Base-by-base conservation (phyloP, 371 early-diverging fungal genomes). In the Rhizomucor pusillus region DNA sequence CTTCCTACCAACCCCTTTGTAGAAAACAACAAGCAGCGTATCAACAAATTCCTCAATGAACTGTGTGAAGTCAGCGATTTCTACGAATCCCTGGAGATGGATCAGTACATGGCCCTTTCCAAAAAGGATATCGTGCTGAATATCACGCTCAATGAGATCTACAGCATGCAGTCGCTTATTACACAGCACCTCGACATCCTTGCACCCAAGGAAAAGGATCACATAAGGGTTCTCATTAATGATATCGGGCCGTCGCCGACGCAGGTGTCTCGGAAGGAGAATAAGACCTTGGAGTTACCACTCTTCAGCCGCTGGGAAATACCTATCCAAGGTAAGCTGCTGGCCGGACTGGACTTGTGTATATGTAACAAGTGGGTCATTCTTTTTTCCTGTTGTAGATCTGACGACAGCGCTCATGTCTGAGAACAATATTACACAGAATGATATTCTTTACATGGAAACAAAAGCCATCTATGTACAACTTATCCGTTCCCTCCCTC, bases 61-160 rank as follows among this genome's bases (percentile, higher is more conserved):
- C 68, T 95, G 34, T 93, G 93, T 58, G 94, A 94, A 73, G 93
- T 95, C 1, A 85, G 89, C 36, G 96, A 95, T 61, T 95, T 95
- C 70, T 91, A 92, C 66, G 93, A 95, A 58, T 83, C 87, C 22
- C 69, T 95, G 57, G 95, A 94, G 84, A 94, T 94, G 93, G 94
- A 95, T 67, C 94, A 94, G 71, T 94, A 94, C 64, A 87, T 93
- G 73, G 93, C 93, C 1, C 66, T 94, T 49, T 94, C 94, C 13
- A 91, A 91, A 63, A 92, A 90, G 66, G 90, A 94, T 54, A 80
- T 93, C 37, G 62, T 84, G 53, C 73, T 95, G 43, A 87, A 87
- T 63, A 92, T 95, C 51, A 90, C 90, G 16, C 73, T 93, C 41
- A 94, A 95, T 68, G 95, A 95, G 78, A 85, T 95, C 47, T 92